Conservation (phyloP, 495 filamentous ascomycete genomes). For the Neurospora cerealis region DNA sequence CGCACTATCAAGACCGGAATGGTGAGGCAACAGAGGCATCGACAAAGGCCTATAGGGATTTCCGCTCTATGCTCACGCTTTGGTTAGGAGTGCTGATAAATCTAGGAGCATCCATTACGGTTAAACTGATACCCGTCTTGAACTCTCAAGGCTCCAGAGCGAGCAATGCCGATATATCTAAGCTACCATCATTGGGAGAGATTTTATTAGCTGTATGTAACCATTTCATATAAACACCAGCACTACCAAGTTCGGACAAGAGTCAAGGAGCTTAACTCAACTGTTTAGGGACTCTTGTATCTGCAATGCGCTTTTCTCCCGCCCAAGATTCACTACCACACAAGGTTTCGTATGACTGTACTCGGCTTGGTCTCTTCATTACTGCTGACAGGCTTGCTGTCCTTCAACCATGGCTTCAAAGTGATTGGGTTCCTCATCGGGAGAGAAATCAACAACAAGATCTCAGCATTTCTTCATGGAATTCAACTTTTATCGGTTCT, state of each 20-base stretch:
- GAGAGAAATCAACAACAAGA: neutral
- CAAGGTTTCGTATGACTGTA: slow-evolving; percentile 22
- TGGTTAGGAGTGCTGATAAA: slow-evolving; percentile 26
- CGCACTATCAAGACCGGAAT: slow-evolving; percentile 42
- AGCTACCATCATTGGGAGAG: slow-evolving; percentile 12
- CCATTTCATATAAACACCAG: neutral
- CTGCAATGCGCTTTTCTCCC: slow-evolving; percentile 22
- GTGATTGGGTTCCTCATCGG: slow-evolving; percentile 3
- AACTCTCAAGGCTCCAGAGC: neutral
- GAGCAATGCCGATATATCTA: neutral
- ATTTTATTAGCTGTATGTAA: slow-evolving; percentile 2
- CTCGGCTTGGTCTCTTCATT: slow-evolving; percentile 24
- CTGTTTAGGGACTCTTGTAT: slow-evolving; percentile 10
- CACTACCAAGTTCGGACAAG: neutral
- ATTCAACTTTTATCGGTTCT: slow-evolving; percentile 18
- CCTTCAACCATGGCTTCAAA: slow-evolving; percentile 16
- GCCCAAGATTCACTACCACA: slow-evolving; percentile 11
- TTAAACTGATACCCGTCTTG: slow-evolving; percentile 6
- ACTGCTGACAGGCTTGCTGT: slow-evolving; percentile 12
- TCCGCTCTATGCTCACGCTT: slow-evolving; percentile 26
- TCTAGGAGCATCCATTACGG: slow-evolving; percentile 20
- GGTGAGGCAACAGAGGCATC: slow-evolving; percentile 42
- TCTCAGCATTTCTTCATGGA: slow-evolving; percentile 6
- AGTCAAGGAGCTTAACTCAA: neutral
- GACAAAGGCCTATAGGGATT: slow-evolving; percentile 30